A percentile compares a stretch with the other conserved stretches of the same genome.
These are phyloP conservation scores for Rhizophora apiculata DNA, from an alignment of 345 rosid genomes.

Conservation along the genomic window DNA sequence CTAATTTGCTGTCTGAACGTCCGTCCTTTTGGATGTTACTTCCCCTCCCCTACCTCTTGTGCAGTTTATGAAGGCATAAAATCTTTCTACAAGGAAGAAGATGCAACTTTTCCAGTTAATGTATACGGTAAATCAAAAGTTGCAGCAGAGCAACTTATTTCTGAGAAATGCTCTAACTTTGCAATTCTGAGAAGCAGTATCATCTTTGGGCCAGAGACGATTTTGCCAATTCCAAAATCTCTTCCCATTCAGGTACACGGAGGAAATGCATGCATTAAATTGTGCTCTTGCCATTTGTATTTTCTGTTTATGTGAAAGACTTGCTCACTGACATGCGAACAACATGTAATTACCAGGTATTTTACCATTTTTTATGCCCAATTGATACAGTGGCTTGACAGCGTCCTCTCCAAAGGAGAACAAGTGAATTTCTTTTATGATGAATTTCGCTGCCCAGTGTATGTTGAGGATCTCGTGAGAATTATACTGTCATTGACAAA, in stretches of 20 bases:
- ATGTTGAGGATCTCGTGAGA: constrained; percentile 68
- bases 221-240: constrained; percentile 79
- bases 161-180: constrained; percentile 54
- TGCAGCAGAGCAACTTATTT: constrained; percentile 67
- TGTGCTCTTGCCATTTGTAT: not conserved
- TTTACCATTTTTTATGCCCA: not conserved
- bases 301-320: not conserved
- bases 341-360: not conserved
- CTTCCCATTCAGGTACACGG: constrained; percentile 77
- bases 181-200: constrained; percentile 86
- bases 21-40: not conserved
- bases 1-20: no score
- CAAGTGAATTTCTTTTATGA: constrained; percentile 66
- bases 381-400: constrained; percentile 75
- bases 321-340: not conserved
- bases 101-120: constrained; percentile 67
- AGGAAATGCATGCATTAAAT: not conserved
- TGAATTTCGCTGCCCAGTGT: constrained; percentile 87
- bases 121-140: constrained; percentile 86
- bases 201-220: constrained; percentile 78
- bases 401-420: constrained; percentile 65
- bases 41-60: not conserved
- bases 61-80: constrained; percentile 85
- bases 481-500: constrained; percentile 41
- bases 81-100: constrained; percentile 90